Base-by-base conservation (phyloP, 169 alveolate species). In the Plasmodium adleri region DNA sequence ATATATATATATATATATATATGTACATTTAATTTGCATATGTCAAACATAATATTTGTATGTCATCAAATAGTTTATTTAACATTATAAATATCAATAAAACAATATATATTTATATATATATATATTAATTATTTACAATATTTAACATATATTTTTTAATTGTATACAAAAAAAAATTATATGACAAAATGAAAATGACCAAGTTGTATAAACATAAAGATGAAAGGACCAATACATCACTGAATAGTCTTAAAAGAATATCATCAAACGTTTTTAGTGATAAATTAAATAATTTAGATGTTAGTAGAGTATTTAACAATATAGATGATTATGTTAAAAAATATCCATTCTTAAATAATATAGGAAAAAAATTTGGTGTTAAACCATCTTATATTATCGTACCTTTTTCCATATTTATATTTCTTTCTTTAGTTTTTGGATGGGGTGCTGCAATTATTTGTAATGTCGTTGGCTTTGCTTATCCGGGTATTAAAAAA, bases 361-460 rank as follows among this genome's bases (percentile, higher is more conserved):
- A 76, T 13, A 2, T 76, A 20, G 89, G 76, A 8, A 49, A 76
- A 22, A 76, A 76, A 17, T 43, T 74, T 12, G 94, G 94, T 12
- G 80, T 80, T 26, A 70, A 92, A 13, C 93, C 94, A 3, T 87
- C 93, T 12, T 92, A 87, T 72, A 22, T 92, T 15, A 43, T 92
- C 56, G 88, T 92, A 6, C 83, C 78, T 28, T 62, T 63, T 39
- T 66, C 50, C 26, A 20, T 47, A 1, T 58, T 76, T 24, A 39
- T 86, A 43, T 56, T 88, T 26, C n/a, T 92, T 70, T 88, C 88
- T 2, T 72, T 92, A 1, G 63, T 88, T 50, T 88, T 92, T 60
- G 94, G 94, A 0, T 92, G 92, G 92, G 94, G 93, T 3, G 94
- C 93, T n/a, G 94, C 94, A 50, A 50, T 92, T 50, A 92, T 92